Evolutionary conservation across 495 filamentous ascomycete species (phyloP).

Genomic region (Annulohypoxylon moriforme): DNA sequence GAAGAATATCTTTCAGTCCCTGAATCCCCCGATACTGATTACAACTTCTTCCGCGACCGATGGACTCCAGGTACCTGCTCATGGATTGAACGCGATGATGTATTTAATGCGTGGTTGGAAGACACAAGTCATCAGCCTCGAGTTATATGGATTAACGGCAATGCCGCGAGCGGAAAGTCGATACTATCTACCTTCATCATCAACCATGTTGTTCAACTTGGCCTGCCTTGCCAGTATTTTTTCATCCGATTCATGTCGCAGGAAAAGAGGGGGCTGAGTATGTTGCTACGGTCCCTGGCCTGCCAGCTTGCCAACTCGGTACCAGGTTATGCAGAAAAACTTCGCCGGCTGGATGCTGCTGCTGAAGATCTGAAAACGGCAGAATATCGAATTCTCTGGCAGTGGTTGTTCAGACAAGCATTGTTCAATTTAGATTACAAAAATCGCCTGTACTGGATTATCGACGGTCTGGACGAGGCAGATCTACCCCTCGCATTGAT

Average conservation of each 20-base stretch:
- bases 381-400: not conserved
- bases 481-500: not conserved
- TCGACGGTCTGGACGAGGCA: slow-evolving; percentile 4
- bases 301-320: slow-evolving; percentile 47
- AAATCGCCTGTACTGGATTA: not conserved
- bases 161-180: slow-evolving; percentile 52
- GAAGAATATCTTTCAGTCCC: slow-evolving; percentile 22
- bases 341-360: slow-evolving; percentile 35
- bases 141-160: slow-evolving; percentile 49
- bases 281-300: slow-evolving; percentile 47
- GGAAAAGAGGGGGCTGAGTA: slow-evolving; percentile 34
- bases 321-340: slow-evolving; percentile 36
- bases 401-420: not conserved
- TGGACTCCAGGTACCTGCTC: slow-evolving; percentile 53
- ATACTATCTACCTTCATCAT: slow-evolving; percentile 52
- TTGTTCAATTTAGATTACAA: not conserved
- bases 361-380: not conserved
- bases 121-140: not conserved
- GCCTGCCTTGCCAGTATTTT: slow-evolving; percentile 50
- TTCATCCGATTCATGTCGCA: slow-evolving; percentile 47
- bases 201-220: slow-evolving; percentile 38
- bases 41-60: slow-evolving; percentile 51
- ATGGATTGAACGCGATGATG: slow-evolving; percentile 47
- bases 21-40: slow-evolving; percentile 49
- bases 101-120: slow-evolving; percentile 44